Base-by-base conservation (phyloP, 495 filamentous ascomycete genomes). In the Penicillium soppii region DNA sequence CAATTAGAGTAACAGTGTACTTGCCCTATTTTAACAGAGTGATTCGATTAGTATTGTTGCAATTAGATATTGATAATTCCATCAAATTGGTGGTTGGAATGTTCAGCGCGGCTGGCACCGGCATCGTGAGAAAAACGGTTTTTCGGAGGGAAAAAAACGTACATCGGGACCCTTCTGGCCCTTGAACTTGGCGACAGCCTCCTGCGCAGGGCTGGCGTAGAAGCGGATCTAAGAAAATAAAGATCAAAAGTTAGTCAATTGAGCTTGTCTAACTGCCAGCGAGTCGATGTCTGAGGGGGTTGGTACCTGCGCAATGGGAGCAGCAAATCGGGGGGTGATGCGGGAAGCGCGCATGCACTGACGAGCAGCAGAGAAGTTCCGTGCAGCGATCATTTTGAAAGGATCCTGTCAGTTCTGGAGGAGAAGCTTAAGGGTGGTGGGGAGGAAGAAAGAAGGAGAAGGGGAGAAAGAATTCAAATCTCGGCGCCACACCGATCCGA, bases 1-100 rank as follows among this genome's bases (percentile, higher is more conserved):
- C 94, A 58, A 98, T 98, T 70, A 98, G 79, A 61, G 90, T 94
- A 62, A 97, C 92, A 36, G 86, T 89, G 81, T 88, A 98, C 71
- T 90, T 90, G 63, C 92, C 94, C 92, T 97, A 63, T 27, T 13
- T 1, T 39, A 22, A 39, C 19, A 43, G 54, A 51, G 2, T 25
- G 42, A 50, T 39, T 41, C 6, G 37, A 42, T 63, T 33, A 57
- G 52, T 40, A 56, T 51, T 19, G 27, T 50, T 21, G 56, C 43
- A 27, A 30, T 53, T 20, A 37, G 30, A 25, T 7, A 8, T n/a
- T n/a, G n/a, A n/a, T n/a, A n/a, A n/a, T n/a, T n/a, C n/a, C n/a
- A n/a, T n/a, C n/a, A n/a, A 41, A 29, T 17, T 52, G 52, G 46
- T 29, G 37, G 17, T 41, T 20, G 39, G 26, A 21, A 13, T 33